These are phyloP conservation scores for Chimonanthus praecox DNA, from an alignment of 164 flowering plant species.

Conservation along the genomic window DNA sequence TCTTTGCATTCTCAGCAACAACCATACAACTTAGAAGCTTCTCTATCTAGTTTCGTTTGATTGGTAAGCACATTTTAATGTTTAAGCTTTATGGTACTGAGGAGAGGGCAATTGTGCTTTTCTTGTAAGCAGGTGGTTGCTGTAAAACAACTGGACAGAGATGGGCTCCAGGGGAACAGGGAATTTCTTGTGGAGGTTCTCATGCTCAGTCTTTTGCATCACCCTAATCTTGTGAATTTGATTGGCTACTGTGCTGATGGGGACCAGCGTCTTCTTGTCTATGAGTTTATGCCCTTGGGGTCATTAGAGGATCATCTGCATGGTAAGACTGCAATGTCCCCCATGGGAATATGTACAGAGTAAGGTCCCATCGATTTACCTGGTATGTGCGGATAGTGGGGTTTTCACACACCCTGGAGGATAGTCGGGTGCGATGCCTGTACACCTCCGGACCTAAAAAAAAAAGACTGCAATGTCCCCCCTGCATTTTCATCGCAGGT, in stretches of 20 bases:
- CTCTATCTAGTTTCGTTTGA: background rate
- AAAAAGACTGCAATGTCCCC: background rate
- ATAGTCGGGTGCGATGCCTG: no score
- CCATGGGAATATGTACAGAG: no score
- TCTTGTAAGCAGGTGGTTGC: slow-evolving; percentile 29
- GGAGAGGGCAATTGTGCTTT: background rate
- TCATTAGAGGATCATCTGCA: slow-evolving; percentile 41
- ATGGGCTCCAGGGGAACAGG: slow-evolving; percentile 40
- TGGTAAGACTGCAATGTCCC: slow-evolving; percentile 16
- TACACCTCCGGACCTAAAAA: no score
- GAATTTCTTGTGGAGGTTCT: slow-evolving; percentile 41
- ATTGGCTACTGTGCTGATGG: slow-evolving; percentile 43
- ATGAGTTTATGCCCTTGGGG: slow-evolving; percentile 35
- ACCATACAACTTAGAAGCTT: background rate
- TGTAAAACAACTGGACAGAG: slow-evolving; percentile 33
- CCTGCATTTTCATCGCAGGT: background rate
- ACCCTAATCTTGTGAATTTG: slow-evolving; percentile 34
- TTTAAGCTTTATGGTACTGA: background rate
- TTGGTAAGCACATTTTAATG: no score
- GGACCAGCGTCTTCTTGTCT: slow-evolving; percentile 40
- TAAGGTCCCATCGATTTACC: no score
- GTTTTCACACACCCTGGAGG: no score
- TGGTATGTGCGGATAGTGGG: no score
- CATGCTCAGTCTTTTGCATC: slow-evolving; percentile 40
- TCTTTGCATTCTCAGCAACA: background rate